Conservation (phyloP, 352 stramenopile species). For the Phytophthora litchii region DNA sequence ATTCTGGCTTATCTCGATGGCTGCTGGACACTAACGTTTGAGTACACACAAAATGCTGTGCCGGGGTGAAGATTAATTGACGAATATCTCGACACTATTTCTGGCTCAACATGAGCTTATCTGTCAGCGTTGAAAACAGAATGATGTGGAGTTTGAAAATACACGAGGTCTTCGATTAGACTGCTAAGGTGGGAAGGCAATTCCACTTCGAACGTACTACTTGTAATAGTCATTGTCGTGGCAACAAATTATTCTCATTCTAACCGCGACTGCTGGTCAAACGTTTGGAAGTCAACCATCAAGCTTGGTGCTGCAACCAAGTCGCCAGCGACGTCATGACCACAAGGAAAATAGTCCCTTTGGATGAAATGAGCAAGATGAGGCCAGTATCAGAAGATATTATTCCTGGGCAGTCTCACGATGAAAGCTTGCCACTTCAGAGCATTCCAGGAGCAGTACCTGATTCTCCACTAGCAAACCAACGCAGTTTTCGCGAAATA, state of each 20-base stretch:
- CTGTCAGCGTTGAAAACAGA: neutral
- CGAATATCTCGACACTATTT: too few relatives aligned
- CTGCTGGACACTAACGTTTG: constrained; percentile 10
- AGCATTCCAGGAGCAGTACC: constrained; percentile 7
- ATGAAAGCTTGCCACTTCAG: constrained; percentile 4
- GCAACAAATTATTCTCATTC: constrained; percentile 19
- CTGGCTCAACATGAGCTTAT: too few relatives aligned
- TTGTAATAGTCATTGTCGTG: constrained; percentile 14
- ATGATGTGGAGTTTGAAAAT: constrained; percentile 16
- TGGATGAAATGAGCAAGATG: constrained; percentile 7
- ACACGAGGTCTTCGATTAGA: constrained; percentile 15
- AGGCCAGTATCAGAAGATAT: constrained; percentile 2
- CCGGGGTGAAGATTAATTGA: too few relatives aligned
- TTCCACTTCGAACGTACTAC: too few relatives aligned
- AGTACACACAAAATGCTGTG: neutral
- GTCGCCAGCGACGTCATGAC: constrained; percentile 10
- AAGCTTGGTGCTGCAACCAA: neutral
- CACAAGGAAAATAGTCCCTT: constrained; percentile 27
- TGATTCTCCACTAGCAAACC: neutral
- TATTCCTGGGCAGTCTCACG: neutral
- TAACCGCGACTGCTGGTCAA: too few relatives aligned
- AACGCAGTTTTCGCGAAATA: constrained; percentile 15
- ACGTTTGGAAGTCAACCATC: neutral
- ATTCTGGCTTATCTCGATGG: constrained; percentile 33
- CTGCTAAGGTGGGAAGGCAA: neutral